phyloP scores from a whole-genome alignment of 2,329 filamentous ascomycete genomes.

The Rutstroemia sp. region DNA sequence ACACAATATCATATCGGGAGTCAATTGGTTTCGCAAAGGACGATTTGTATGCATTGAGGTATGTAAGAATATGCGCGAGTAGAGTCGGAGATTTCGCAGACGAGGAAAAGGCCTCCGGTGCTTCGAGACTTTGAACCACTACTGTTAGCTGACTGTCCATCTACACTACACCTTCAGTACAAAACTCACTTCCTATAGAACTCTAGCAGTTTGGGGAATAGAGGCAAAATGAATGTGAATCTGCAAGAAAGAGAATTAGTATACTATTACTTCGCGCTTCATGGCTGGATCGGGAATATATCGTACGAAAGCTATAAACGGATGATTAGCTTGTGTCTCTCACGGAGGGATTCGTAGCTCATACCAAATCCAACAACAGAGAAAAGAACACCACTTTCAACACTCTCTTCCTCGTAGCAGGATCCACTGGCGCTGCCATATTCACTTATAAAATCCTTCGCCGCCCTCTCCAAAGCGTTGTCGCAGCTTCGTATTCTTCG shows the following conservation, averaged over 20 bases:
- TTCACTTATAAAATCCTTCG: background rate
- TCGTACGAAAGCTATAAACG: conserved; percentile 8
- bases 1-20: conserved; percentile 91
- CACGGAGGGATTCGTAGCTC: conserved; percentile 23
- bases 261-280: background rate
- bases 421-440: conserved; percentile 37
- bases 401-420: conserved; percentile 65
- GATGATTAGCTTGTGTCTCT: conserved; percentile 2
- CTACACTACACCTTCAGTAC: conserved; percentile 61
- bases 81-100: conserved; percentile 50
- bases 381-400: conserved; percentile 84
- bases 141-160: conserved; percentile 47
- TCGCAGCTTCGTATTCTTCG: background rate
- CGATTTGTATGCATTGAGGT: conserved; percentile 90
- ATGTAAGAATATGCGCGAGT: conserved; percentile 70
- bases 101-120: conserved; percentile 37
- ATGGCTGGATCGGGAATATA: background rate
- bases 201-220: conserved; percentile 90
- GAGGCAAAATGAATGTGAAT: conserved; percentile 95
- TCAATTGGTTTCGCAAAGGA: conserved; percentile 89
- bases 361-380: conserved; percentile 80
- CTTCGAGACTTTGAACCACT: conserved; percentile 59
- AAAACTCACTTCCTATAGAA: conserved; percentile 78
- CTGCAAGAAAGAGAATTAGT: conserved; percentile 8
- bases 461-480: background rate